A percentile compares a stretch with the other conserved stretches of the same genome.
phyloP scores from a whole-genome alignment of 352 stramenopile genomes.

The Blastocystis sp. region DNA sequence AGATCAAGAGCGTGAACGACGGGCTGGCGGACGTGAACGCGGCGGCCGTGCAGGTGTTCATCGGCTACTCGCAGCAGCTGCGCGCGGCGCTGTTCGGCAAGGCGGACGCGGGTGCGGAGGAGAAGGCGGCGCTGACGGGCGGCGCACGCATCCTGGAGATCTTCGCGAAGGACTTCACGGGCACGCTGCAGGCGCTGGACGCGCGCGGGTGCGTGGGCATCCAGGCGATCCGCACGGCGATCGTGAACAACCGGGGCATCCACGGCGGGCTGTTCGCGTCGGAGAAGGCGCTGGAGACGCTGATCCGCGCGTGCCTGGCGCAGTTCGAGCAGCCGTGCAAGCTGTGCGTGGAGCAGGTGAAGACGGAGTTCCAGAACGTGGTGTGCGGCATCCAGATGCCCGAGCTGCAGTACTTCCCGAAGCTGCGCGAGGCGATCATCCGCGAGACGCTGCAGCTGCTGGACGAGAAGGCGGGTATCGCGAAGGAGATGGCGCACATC shows the following conservation, averaged over 20 bases:
- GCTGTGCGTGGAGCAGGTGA: not conserved
- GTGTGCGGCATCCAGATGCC: not conserved
- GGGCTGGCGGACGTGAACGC: slow-evolving; percentile 82
- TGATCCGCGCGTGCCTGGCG: not conserved
- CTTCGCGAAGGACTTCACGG: slow-evolving; percentile 75
- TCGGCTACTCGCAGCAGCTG: not conserved
- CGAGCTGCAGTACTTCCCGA: not conserved
- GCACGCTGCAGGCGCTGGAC: not conserved
- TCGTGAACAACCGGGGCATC: slow-evolving; percentile 1
- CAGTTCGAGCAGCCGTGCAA: not conserved
- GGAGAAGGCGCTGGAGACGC: not conserved
- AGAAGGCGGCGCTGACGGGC: slow-evolving; percentile 84
- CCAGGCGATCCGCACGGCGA: not conserved
- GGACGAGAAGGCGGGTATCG: slow-evolving; percentile 74
- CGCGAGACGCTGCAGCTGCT: slow-evolving; percentile 44
- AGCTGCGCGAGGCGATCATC: slow-evolving; percentile 28
- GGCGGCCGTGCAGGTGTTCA: slow-evolving; percentile 77
- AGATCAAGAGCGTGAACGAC: slow-evolving; percentile 77
- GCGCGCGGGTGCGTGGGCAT: not conserved
- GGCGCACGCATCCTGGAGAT: slow-evolving; percentile 95
- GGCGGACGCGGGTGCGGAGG: slow-evolving; percentile 73
- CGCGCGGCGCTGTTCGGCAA: slow-evolving; percentile 69
- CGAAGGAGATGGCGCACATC: slow-evolving; percentile 91
- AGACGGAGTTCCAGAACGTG: not conserved
- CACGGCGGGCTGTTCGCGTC: not conserved